Evolutionary conservation across 179 eudicot species (phyloP).

Genomic region (Beta corolliflora): DNA sequence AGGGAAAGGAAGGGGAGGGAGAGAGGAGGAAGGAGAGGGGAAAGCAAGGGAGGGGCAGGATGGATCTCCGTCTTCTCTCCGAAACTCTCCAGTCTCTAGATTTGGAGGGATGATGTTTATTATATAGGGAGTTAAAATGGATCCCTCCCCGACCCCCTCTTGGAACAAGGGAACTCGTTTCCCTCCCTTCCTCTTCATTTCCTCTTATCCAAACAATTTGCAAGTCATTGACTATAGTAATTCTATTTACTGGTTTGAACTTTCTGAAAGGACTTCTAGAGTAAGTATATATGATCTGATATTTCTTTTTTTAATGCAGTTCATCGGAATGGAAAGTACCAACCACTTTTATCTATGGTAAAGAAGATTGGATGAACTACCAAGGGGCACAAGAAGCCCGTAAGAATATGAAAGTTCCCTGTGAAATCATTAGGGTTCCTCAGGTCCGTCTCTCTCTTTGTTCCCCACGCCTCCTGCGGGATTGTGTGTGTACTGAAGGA

Average conservation of each 20-base stretch:
- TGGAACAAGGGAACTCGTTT: too few relatives aligned
- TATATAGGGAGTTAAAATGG: too few relatives aligned
- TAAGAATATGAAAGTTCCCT: constrained; percentile 80
- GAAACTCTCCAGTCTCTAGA: too few relatives aligned
- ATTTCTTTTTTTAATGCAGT: constrained; percentile 44
- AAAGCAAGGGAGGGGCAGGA: too few relatives aligned
- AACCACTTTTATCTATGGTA: constrained; percentile 82
- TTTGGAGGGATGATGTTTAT: too few relatives aligned
- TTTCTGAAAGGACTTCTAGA: constrained; percentile 7
- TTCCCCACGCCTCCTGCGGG: not conserved
- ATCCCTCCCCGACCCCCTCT: too few relatives aligned
- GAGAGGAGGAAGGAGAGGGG: too few relatives aligned
- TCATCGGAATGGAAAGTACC: constrained; percentile 98
- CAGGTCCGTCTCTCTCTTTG: constrained; percentile 54
- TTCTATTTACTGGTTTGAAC: not conserved
- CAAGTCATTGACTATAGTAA: not conserved
- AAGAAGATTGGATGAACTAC: constrained; percentile 89
- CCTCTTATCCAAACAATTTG: too few relatives aligned
- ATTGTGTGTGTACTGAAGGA: too few relatives aligned
- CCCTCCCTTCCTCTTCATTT: too few relatives aligned
- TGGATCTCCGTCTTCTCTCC: too few relatives aligned
- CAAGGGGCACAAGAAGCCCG: constrained; percentile 90
- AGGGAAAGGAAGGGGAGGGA: too few relatives aligned
- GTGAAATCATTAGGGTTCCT: constrained; percentile 89
- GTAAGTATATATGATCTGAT: not conserved